Evolutionary conservation across 441 rosid genomes (phyloP).

Genomic region (Lagerstroemia fauriei): DNA sequence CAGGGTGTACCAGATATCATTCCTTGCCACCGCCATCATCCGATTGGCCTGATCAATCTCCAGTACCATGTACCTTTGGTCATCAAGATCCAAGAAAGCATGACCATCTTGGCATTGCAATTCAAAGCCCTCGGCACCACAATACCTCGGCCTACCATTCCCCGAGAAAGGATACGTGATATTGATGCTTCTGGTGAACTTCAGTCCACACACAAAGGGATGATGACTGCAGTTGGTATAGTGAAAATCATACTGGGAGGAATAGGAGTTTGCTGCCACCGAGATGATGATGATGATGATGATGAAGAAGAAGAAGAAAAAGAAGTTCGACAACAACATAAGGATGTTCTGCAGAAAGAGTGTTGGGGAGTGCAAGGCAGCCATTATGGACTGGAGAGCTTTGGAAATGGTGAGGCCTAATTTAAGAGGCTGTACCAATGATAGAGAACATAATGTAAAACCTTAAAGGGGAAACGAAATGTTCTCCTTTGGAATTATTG

Average conservation of each 20-base stretch:
- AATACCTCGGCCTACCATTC: not conserved
- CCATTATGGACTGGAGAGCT: not conserved
- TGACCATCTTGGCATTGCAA: conserved; percentile 6
- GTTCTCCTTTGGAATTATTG: not conserved
- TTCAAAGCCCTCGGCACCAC: conserved; percentile 25
- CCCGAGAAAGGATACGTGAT: conserved; percentile 35
- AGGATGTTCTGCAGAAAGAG: not conserved
- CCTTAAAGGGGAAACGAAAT: not conserved
- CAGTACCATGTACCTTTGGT: conserved; percentile 16
- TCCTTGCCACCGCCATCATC: conserved; percentile 26
- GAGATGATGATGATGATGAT: too few species aligned
- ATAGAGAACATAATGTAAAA: not conserved
- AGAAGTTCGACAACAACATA: not conserved
- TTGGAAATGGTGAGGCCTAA: not conserved
- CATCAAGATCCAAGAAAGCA: not conserved
- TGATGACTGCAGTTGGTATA: conserved; percentile 20
- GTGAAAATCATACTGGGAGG: not conserved
- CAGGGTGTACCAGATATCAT: not conserved
- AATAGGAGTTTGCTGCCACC: not conserved
- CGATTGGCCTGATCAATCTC: not conserved
- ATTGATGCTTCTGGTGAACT: not conserved
- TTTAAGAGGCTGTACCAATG: not conserved
- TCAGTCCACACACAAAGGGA: conserved; percentile 18
- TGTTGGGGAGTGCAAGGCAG: not conserved
- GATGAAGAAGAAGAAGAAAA: not conserved